phyloP scores from a whole-genome alignment of 192 early-diverging fungal genomes.

The Jimgerdemannia lactiflua region DNA sequence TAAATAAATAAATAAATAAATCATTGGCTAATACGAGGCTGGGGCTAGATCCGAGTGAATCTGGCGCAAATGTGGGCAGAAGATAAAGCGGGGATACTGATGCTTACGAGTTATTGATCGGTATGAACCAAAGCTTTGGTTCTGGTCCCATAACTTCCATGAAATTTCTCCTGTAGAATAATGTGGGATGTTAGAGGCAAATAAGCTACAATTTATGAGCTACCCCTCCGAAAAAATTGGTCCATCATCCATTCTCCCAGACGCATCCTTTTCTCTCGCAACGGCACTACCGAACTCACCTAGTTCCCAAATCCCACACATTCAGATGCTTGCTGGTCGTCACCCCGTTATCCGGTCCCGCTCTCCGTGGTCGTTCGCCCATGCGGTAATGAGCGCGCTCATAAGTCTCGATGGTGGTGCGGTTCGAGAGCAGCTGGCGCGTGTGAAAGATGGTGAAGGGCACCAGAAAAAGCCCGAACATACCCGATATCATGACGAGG shows the following conservation, averaged over 20 bases:
- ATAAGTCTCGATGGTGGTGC: conserved; percentile 54
- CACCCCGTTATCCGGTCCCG: conserved; percentile 5
- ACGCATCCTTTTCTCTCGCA: neutral
- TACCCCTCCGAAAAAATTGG: neutral
- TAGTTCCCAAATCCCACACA: conserved; percentile 31
- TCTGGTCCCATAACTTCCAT: conserved; percentile 25
- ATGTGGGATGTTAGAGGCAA: neutral
- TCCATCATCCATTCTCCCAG: neutral
- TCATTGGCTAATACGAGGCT: neutral
- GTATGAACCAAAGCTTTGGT: conserved; percentile 18
- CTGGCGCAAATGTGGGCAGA: too few relatives aligned
- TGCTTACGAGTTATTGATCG: conserved; percentile 26
- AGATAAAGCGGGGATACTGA: neutral
- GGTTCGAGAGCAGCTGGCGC: conserved; percentile 40
- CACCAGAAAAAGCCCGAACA: conserved; percentile 45
- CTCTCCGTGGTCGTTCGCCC: conserved; percentile 1
- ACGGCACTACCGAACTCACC: conserved; percentile 6
- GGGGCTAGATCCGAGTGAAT: too few relatives aligned
- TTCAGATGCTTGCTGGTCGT: conserved; percentile 31
- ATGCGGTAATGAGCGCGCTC: conserved; percentile 27
- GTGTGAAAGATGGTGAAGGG: conserved; percentile 51
- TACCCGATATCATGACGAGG: conserved; percentile 29
- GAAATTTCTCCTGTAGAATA: conserved; percentile 18
- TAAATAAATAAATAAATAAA: neutral
- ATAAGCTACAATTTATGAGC: neutral